These are phyloP conservation scores for Phytomonas serpens DNA, from an alignment of 208 protist species.

Conservation along the genomic window DNA sequence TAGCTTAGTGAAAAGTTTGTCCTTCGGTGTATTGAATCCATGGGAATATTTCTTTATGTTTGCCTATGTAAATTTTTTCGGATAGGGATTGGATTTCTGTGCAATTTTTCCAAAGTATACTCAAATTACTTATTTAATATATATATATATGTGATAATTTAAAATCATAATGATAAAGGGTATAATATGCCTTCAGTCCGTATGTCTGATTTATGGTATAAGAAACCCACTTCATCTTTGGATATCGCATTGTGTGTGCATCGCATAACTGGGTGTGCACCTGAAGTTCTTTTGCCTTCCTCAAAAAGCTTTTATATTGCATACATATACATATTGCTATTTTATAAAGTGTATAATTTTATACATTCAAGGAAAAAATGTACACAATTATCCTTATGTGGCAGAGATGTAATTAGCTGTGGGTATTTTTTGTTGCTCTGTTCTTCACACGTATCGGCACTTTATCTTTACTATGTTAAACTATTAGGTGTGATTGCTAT, in stretches of 20 bases:
- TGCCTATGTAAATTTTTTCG: no score
- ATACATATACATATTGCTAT: constrained; percentile 4
- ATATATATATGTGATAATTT: neutral
- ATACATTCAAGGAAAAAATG: neutral
- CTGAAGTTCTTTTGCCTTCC: neutral
- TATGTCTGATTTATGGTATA: neutral
- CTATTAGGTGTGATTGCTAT: neutral
- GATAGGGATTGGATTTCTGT: no score
- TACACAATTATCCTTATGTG: neutral
- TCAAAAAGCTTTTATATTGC: neutral
- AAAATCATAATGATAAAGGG: neutral
- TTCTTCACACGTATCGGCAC: constrained; percentile 8
- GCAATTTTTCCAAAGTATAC: neutral
- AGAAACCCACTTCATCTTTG: neutral
- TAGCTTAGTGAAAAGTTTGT: neutral
- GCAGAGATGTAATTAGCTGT: neutral
- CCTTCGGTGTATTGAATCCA: neutral
- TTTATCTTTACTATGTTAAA: constrained; percentile 1
- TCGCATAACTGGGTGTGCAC: neutral
- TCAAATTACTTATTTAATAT: neutral
- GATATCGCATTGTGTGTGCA: neutral
- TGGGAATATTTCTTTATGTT: neutral
- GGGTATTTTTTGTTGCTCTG: constrained; percentile 13
- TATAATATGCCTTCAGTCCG: neutral
- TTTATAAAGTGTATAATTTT: neutral